These are phyloP conservation scores for Amphibolis antarctica DNA, from an alignment of 106 monocot genomes.

Conservation along the genomic window DNA sequence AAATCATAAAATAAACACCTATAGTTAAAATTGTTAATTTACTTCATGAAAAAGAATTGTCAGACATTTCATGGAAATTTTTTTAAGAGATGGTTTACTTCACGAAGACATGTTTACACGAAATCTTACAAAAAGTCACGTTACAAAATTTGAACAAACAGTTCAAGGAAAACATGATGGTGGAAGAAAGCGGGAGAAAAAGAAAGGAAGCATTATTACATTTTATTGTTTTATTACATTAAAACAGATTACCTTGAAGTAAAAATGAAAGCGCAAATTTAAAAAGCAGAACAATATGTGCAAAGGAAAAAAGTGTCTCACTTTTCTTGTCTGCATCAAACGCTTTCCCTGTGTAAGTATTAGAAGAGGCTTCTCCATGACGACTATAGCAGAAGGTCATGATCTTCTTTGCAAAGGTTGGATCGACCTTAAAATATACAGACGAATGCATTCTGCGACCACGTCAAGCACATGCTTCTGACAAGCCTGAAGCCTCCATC, in stretches of 20 bases:
- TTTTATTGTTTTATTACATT: background rate
- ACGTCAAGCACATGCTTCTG: background rate
- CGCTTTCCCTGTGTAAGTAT: conserved; percentile 4
- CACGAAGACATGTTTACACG: too few species aligned
- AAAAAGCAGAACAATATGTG: background rate
- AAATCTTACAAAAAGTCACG: too few species aligned
- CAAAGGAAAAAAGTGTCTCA: background rate
- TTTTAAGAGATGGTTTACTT: too few species aligned
- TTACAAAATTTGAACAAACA: too few species aligned
- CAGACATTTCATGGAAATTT: too few species aligned
- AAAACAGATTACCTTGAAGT: background rate
- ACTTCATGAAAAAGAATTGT: too few species aligned
- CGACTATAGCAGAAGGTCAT: background rate
- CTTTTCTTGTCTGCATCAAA: background rate
- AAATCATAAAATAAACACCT: too few species aligned
- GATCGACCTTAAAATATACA: conserved; percentile 9
- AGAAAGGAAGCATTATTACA: too few species aligned
- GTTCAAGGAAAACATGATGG: too few species aligned
- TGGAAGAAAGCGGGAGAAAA: too few species aligned
- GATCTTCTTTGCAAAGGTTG: conserved; percentile 5
- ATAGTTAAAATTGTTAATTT: too few species aligned
- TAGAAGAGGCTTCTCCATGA: background rate
- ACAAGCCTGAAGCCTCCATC: background rate
- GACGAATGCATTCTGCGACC: background rate
- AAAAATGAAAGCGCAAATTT: background rate